Conservation (phyloP, 2,329 filamentous ascomycete species). For the Teratosphaeria destructans region DNA sequence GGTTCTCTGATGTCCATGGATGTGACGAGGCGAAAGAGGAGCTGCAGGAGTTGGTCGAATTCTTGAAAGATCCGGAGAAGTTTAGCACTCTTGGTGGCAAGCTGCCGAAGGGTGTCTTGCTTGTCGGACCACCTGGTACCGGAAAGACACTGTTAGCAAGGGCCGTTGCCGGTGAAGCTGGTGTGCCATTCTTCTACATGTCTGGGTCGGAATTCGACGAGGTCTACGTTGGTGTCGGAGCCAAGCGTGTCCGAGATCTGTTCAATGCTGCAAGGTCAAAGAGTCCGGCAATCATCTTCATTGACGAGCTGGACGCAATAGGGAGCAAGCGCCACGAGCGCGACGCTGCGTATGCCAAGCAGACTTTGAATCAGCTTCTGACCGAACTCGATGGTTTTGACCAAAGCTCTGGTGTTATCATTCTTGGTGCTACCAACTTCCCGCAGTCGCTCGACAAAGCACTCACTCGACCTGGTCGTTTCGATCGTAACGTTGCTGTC, state of each 20-base stretch:
- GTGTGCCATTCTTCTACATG: conserved; percentile 99
- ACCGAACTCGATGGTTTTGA: conserved; percentile 97
- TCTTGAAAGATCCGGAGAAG: conserved; percentile 82
- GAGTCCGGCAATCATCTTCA: conserved; percentile 87
- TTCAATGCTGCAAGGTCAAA: conserved; percentile 74
- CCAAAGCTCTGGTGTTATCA: conserved; percentile 86
- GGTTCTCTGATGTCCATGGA: conserved; percentile 89
- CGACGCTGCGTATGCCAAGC: conserved; percentile 90
- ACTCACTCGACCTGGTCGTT: conserved; percentile 83
- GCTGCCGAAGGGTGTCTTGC: conserved; percentile 88
- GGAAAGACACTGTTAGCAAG: conserved; percentile 93
- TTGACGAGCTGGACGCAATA: conserved; percentile 88
- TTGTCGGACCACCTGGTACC: conserved; percentile 91
- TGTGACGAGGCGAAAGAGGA: conserved; percentile 98
- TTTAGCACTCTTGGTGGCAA: conserved; percentile 93
- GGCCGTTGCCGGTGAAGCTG: conserved; percentile 91
- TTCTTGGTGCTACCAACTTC: conserved; percentile 93
- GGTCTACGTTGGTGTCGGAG: conserved; percentile 92
- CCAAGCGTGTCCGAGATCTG: conserved; percentile 91
- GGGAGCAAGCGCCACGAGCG: conserved; percentile 86
- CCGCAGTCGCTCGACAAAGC: conserved; percentile 91
- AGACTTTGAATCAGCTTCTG: conserved; percentile 92
- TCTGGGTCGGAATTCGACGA: conserved; percentile 98
- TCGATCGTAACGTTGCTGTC: conserved; percentile 86
- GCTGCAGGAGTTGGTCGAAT: conserved; percentile 91